Conservation (phyloP, 371 early-diverging fungal genomes). For the Chytridiales sp. region DNA sequence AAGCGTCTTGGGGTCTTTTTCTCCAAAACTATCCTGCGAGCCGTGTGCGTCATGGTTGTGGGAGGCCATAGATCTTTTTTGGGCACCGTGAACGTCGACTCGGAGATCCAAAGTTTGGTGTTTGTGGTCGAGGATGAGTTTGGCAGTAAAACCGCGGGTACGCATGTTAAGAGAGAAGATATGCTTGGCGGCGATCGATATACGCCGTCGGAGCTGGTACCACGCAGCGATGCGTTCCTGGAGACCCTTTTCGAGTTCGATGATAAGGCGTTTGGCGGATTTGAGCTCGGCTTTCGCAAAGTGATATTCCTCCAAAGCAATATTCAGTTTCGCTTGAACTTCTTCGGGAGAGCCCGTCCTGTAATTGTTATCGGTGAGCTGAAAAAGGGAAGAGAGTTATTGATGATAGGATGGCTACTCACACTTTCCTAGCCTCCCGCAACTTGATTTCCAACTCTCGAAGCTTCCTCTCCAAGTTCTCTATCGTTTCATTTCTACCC, state of each 20-base stretch:
- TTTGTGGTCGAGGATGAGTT: constrained; percentile 78
- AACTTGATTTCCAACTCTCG: constrained; percentile 27
- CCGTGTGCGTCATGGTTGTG: too few relatives aligned
- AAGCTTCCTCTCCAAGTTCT: constrained; percentile 19
- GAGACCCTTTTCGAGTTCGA: constrained; percentile 53
- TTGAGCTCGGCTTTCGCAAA: constrained; percentile 8
- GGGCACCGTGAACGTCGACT: constrained; percentile 56
- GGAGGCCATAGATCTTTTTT: constrained; percentile 6
- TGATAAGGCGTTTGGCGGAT: constrained; percentile 1
- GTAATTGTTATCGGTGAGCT: constrained; percentile 19
- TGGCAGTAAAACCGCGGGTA: constrained; percentile 88
- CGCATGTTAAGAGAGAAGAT: constrained; percentile 73
- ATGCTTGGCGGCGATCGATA: constrained; percentile 69
- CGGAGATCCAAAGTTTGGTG: constrained; percentile 66
- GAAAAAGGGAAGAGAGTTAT: not conserved
- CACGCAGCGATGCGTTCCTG: constrained; percentile 62
- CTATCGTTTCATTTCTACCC: constrained; percentile 2
- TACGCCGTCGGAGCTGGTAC: constrained; percentile 66
- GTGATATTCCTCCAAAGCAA: constrained; percentile 24
- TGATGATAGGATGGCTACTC: constrained; percentile 11
- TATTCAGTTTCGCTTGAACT: constrained; percentile 62
- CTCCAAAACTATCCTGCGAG: constrained; percentile 36
- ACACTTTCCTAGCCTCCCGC: constrained; percentile 31
- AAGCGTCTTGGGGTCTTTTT: constrained; percentile 85
- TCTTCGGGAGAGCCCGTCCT: constrained; percentile 47